Conservation (phyloP, 2,329 filamentous ascomycete genomes). For the Calcarisporium arbuscula region DNA sequence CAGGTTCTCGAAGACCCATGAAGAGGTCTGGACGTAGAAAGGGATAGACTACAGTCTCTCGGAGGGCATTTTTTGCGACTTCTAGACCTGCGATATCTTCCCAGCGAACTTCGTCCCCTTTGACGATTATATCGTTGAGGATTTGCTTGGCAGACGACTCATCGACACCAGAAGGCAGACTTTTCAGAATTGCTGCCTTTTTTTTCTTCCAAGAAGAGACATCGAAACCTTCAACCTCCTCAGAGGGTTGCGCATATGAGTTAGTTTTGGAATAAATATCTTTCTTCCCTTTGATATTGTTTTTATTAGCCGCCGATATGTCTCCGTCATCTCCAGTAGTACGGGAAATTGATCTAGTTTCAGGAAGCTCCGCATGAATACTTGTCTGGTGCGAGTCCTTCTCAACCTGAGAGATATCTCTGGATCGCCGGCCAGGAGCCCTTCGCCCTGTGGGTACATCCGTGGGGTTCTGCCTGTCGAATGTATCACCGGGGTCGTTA, state of each 20-base stretch:
- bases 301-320: too few relatives aligned
- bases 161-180: conserved; percentile 77
- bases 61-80: conserved; percentile 81
- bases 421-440: too few relatives aligned
- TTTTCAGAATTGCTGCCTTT: conserved; percentile 63
- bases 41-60: conserved; percentile 94
- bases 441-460: conserved; percentile 7
- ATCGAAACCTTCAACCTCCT: too few relatives aligned
- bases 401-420: too few relatives aligned
- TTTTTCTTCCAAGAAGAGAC: conserved; percentile 56
- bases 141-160: conserved; percentile 81
- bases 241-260: too few relatives aligned
- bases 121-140: conserved; percentile 89
- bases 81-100: conserved; percentile 87
- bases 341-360: too few relatives aligned
- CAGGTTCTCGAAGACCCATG: conserved; percentile 89
- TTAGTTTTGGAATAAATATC: too few relatives aligned
- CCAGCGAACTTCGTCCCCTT: conserved; percentile 94
- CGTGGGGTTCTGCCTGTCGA: conserved; percentile 14
- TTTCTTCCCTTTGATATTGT: too few relatives aligned
- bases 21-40: conserved; percentile 94
- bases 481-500: conserved; percentile 16
- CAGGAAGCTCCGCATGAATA: too few relatives aligned
- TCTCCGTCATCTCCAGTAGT: too few relatives aligned
- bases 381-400: too few relatives aligned